These are phyloP conservation scores for Candida chilensis DNA, from an alignment of 805 yeast species.

Conservation along the genomic window DNA sequence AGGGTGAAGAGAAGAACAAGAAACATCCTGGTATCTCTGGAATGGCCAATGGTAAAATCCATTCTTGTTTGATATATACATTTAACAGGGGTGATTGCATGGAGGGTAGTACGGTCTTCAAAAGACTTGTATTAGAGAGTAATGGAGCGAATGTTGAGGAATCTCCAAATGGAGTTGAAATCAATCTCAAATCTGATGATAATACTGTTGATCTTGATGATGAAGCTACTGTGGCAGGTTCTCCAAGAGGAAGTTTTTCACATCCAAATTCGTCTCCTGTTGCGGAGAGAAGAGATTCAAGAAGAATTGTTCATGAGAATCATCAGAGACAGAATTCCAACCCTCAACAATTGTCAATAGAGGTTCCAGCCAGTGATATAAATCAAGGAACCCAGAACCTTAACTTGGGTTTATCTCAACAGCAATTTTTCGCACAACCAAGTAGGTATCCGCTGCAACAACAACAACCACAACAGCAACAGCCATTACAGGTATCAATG, in stretches of 20 bases:
- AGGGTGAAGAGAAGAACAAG: constrained; percentile 6
- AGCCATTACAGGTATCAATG: too few relatives aligned
- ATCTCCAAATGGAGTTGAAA: not conserved
- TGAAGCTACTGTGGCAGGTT: not conserved
- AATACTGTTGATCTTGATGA: constrained; percentile 1
- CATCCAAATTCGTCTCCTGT: not conserved
- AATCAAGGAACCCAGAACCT: too few relatives aligned
- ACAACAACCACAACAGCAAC: not conserved
- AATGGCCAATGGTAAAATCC: not conserved
- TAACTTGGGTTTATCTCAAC: too few relatives aligned
- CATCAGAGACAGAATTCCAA: not conserved
- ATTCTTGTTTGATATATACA: not conserved
- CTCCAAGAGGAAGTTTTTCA: not conserved
- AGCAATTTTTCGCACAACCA: too few relatives aligned
- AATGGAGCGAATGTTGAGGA: not conserved
- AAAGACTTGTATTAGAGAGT: not conserved
- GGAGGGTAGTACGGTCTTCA: not conserved
- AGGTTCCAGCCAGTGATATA: not conserved
- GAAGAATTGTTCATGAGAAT: not conserved
- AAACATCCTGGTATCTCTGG: not conserved
- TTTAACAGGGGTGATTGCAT: not conserved
- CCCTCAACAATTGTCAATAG: not conserved
- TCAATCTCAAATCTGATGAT: constrained; percentile 1
- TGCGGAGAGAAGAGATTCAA: not conserved
- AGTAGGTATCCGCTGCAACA: too few relatives aligned